Base-by-base conservation (phyloP, 192 early-diverging fungal species). In the Coemansia sp. region DNA sequence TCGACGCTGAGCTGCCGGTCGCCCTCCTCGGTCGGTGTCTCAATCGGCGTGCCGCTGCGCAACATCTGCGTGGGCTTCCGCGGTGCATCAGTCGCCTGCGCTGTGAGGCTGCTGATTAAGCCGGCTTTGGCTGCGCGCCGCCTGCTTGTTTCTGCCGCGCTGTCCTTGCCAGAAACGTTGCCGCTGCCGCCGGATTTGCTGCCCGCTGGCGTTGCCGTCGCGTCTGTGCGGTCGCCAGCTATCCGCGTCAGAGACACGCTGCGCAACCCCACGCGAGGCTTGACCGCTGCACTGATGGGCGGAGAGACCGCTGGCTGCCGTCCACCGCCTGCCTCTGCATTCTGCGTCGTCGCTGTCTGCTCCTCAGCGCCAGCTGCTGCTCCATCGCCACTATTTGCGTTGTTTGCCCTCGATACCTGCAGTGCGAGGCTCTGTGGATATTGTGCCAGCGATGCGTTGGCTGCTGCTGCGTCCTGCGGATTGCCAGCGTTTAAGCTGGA, bases 201-300 rank as follows among this genome's bases (percentile, higher is more conserved):
- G 12, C 56, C 31, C 10, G 48, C 56, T 50, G 48, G 7, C 16
- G 31, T 58, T 22, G 32, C 59, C 20, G 59, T 30, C 7, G 42
- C 36, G 7, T 80, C 78, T 17, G 29, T 0, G 2, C 33, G 42
- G 28, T 80, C 78, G 31, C 33, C 54, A 2, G 66, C 63, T 28
- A 75, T 64, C 28, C 77, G 72, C 10, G 77, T 75, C 36, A 80
- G 63, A 22, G 77, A 80, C 36, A 80, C 72, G 40, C 69, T 80
- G 31, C 77, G 72, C 63, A 75, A 48, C 7, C 56, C 58, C 12
- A 54, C 22, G 32, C 61, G 61, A 4, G 61, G 18, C 61, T 63
- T 51, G 6, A 17, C 50, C 32, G 38, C 38, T 48, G 45, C 48
- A 22, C 51, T 54, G 22, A 54, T 28, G 7, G 51, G 51, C 6